Evolutionary conservation across 257 asterid species (phyloP).

Genomic region (Apocynum venetum): DNA sequence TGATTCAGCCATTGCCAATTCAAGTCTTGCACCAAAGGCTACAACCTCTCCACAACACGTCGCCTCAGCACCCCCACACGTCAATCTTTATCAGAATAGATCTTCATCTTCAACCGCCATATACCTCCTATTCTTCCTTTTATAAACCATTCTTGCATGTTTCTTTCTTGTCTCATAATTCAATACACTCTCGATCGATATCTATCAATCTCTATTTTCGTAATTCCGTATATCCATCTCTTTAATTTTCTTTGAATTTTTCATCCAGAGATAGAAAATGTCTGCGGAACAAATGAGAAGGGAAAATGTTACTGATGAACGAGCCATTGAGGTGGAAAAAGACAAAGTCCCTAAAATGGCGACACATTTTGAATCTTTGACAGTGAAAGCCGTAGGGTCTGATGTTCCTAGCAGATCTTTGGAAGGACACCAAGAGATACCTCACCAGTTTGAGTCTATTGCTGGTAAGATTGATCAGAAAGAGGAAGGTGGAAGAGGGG

Average conservation of each 20-base stretch:
- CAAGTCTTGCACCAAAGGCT: background rate
- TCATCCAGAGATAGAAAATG: slow-evolving; percentile 14
- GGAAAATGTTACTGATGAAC: slow-evolving; percentile 34
- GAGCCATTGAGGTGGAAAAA: slow-evolving; percentile 35
- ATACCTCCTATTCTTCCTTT: background rate
- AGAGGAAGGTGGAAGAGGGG: background rate
- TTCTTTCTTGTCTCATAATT: background rate
- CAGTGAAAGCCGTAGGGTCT: slow-evolving; percentile 18
- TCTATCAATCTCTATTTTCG: background rate
- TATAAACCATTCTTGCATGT: background rate
- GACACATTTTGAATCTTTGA: slow-evolving; percentile 49
- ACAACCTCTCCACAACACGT: background rate
- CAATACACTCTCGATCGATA: no score
- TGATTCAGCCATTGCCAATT: slow-evolving; percentile 1
- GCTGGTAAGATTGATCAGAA: slow-evolving; percentile 30
- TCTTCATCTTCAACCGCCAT: slow-evolving; percentile 18
- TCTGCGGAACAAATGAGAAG: slow-evolving; percentile 47
- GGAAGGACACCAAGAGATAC: slow-evolving; percentile 5
- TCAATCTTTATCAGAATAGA: background rate
- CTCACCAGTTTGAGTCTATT: slow-evolving; percentile 21
- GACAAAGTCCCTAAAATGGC: slow-evolving; percentile 51
- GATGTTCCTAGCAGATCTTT: slow-evolving; percentile 2
- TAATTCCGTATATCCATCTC: background rate
- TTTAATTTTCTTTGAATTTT: background rate
- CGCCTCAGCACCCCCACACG: slow-evolving; percentile 10